Base-by-base conservation (phyloP, 495 filamentous ascomycete species). In the Talaromyces borbonicus region DNA sequence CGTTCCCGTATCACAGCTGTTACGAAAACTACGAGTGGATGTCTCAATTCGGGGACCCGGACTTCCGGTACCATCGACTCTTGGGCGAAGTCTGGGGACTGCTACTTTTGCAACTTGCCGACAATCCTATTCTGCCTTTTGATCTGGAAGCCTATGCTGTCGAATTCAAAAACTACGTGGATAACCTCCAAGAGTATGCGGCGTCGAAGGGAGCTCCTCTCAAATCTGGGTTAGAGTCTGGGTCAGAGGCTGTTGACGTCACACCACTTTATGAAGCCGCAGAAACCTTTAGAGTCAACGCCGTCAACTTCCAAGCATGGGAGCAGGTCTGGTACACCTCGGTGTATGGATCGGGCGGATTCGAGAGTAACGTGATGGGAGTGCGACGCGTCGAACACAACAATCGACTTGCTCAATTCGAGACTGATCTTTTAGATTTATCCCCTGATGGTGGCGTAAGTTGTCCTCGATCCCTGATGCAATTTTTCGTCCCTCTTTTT, bases 11-110 rank as follows among this genome's bases (percentile, higher is more conserved):
- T 45, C 80, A 88, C 61, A 88, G 83, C 49, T 92, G 84, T 62
- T 88, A 92, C 59, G 92, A 96, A 56, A 90, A 79, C 49, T 88
- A 81, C 51, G 81, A 90, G 33, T 94, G 85, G 83, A 86, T 95
- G 81, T 69, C 78, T 9, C 69, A 64, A 11, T 77, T 82, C 48
- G 80, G 81, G 3, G 92, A 97, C 60, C 87, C 87, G 0, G 81
- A 74, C 11, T 95, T 95, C 55, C 61, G 72, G 19, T 89, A 93
- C 55, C 92, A 97, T 66, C 78, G 74, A 40, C 58, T 84, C 1
- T 70, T 97, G 14, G 85, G 79, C 12, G 80, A 95, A 55, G 71
- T 96, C 43, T 81, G 86, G 66, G 80, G 77, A 1, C 70, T 97
- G 1, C 68, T 98, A n/a, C 74, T 93, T 43, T 72, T 96, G 25